Percentiles rank a stretch among this genome's conserved stretches.
These are phyloP conservation scores for Tubosaeta sp. DNA, from an alignment of 768 basidiomycete species.

Conservation along the genomic window DNA sequence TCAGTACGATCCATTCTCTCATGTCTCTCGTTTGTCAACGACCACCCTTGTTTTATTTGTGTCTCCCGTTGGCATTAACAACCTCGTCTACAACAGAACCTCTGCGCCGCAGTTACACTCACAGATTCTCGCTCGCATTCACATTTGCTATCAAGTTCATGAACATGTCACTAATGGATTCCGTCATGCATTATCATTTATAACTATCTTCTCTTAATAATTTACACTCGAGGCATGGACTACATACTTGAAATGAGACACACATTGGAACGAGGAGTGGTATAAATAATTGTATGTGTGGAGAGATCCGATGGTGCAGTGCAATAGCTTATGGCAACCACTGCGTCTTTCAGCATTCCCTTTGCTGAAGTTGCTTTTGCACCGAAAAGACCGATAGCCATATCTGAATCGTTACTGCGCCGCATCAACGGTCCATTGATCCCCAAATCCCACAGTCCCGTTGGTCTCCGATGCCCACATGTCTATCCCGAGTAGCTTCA, in stretches of 20 bases:
- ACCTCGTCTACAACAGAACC: conserved; percentile 4
- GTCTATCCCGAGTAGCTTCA: conserved; percentile 64
- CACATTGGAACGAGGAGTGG: too few species aligned
- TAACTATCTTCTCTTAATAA: conserved; percentile 25
- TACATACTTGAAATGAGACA: background rate
- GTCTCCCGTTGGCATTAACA: conserved; percentile 17
- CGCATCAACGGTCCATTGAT: conserved; percentile 36
- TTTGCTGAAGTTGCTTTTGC: background rate
- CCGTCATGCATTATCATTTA: conserved; percentile 29
- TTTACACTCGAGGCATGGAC: conserved; percentile 12
- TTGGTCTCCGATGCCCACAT: conserved; percentile 57
- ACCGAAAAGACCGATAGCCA: background rate
- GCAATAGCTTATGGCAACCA: background rate
- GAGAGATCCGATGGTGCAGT: background rate
- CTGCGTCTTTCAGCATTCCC: background rate
- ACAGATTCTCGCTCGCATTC: conserved; percentile 13
- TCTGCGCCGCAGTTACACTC: conserved; percentile 4
- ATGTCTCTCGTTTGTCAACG: conserved; percentile 13
- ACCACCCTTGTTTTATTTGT: conserved; percentile 24
- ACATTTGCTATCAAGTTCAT: conserved; percentile 20
- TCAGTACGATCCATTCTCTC: conserved; percentile 15
- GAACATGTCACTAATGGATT: conserved; percentile 18
- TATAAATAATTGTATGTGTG: too few species aligned
- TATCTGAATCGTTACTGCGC: background rate
- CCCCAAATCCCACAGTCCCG: conserved; percentile 80